Conservation (phyloP, 345 rosid genomes). For the Laguncularia racemosa region DNA sequence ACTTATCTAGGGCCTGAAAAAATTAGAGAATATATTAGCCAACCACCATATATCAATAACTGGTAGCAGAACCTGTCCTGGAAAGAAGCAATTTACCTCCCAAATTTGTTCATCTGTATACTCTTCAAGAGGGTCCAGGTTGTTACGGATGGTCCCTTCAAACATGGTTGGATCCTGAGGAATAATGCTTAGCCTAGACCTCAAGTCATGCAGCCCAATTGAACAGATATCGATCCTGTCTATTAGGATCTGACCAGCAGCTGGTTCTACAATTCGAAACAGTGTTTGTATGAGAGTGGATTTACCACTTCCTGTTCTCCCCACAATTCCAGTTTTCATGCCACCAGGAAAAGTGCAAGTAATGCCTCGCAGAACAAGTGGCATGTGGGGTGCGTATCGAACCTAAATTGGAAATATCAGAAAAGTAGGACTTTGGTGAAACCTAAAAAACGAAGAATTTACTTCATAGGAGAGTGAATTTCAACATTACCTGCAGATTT, state of each 20-base stretch:
- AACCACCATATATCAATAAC: background rate
- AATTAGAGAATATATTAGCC: constrained; percentile 4
- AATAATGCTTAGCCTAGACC: constrained; percentile 74
- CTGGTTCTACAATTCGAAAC: constrained; percentile 79
- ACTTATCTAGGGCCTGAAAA: constrained; percentile 72
- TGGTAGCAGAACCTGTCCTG: background rate
- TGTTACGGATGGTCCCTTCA: constrained; percentile 78
- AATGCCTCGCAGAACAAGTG: constrained; percentile 73
- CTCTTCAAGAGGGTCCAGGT: constrained; percentile 89
- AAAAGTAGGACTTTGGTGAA: background rate
- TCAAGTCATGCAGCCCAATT: constrained; percentile 77
- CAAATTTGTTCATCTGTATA: constrained; percentile 78
- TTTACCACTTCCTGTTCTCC: constrained; percentile 94
- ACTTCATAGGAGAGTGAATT: background rate
- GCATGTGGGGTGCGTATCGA: constrained; percentile 78
- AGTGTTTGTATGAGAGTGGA: constrained; percentile 84
- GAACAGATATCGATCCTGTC: constrained; percentile 59
- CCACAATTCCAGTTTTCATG: constrained; percentile 76
- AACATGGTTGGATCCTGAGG: constrained; percentile 98
- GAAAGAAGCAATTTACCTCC: constrained; percentile 53
- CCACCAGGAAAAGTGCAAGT: constrained; percentile 79
- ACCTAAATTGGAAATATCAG: constrained; percentile 29
- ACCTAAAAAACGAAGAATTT: background rate
- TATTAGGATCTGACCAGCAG: constrained; percentile 56
- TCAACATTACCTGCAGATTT: constrained; percentile 49